Evolutionary conservation across 108 stramenopile species (phyloP).

Genomic region (Stephanodiscus triporus): DNA sequence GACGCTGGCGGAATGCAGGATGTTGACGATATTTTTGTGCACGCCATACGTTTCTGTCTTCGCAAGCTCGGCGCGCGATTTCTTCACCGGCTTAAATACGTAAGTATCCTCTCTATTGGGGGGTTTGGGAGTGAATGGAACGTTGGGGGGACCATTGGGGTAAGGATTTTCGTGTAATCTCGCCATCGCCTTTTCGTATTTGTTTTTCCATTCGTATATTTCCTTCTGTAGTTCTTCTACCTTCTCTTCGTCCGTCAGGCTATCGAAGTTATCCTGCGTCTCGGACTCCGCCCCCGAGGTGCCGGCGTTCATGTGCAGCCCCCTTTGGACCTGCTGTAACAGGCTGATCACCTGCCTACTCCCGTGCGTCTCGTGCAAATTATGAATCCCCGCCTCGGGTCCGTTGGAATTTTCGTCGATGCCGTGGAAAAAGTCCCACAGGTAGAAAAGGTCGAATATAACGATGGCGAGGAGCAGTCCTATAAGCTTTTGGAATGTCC

Average conservation of each 20-base stretch:
- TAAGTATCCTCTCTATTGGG: constrained; percentile 15
- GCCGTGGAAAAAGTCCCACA: constrained; percentile 21
- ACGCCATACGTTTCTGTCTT: constrained; percentile 33
- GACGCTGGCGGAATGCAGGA: constrained; percentile 56
- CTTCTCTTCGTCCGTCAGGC: constrained; percentile 12
- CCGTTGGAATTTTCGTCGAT: constrained; percentile 9
- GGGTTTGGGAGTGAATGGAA: constrained; percentile 11
- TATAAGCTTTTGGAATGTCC: constrained; percentile 19
- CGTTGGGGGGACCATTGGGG: not conserved
- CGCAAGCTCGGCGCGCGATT: constrained; percentile 9
- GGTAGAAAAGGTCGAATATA: constrained; percentile 12
- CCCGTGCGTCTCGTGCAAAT: constrained; percentile 26
- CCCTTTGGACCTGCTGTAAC: constrained; percentile 14
- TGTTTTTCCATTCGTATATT: constrained; percentile 18
- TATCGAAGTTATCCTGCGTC: not conserved
- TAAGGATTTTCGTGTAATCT: not conserved
- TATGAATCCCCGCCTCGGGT: constrained; percentile 39
- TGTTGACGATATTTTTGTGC: constrained; percentile 52
- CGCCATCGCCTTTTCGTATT: constrained; percentile 36
- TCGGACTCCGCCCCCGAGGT: not conserved
- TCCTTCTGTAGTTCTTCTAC: constrained; percentile 25
- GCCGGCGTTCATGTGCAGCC: too few relatives aligned
- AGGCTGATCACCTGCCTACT: not conserved
- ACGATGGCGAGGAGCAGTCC: constrained; percentile 14
- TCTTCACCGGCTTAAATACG: constrained; percentile 4